Evolutionary conservation across 495 filamentous ascomycete species (phyloP), one percentile per base, ranked within the genome.

Genomic region (Ramalina intermedia): DNA sequence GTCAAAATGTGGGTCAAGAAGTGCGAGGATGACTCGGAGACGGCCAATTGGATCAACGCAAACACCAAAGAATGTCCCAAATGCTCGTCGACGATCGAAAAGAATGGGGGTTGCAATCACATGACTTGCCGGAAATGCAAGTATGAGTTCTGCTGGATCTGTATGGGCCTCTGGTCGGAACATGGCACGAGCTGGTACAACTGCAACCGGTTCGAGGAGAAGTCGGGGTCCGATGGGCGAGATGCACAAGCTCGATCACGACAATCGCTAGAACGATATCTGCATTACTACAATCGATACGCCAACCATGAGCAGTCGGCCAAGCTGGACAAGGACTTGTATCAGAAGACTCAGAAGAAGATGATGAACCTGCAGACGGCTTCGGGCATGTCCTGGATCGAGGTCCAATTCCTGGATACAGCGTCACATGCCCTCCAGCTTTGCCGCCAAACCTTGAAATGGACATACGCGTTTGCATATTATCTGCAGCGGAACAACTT

Each of bases 141-240:
- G 58, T 82, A 96, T 61, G 91, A 98, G 63, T 98, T 98, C 59
- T 98, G 91, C 70, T 98, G 91, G 91, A 96, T 98, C 80, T 98
- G 91, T 63, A 98, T 98, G 91, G 91, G 91, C 1, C 69, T 94
- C 8, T 98, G 91, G 91, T 88, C 87, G 1, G 91, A 98, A 63
- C 91, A 98, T 59, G 91, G 91, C 49, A 96, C 91, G n/a, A 95
- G 87, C 67, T 98, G 91, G 91, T 98, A 98, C 67, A 98, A 94
- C 63, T 98, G 91, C 75, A 98, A 93, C 58, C 73, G 91, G 6
- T 98, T 83, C 60, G 91, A 96, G 61, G 91, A 96, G 66, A 95
- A 86, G 69, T 93, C 85, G 46, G 91, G 93, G 0, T 72, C 74
- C 0, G 91, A 96, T 37, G 91, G 90, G 4, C 75, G 93, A 14